These are phyloP conservation scores for Aspergillus floridensis DNA, from an alignment of 2,329 filamentous ascomycete genomes.

Conservation along the genomic window DNA sequence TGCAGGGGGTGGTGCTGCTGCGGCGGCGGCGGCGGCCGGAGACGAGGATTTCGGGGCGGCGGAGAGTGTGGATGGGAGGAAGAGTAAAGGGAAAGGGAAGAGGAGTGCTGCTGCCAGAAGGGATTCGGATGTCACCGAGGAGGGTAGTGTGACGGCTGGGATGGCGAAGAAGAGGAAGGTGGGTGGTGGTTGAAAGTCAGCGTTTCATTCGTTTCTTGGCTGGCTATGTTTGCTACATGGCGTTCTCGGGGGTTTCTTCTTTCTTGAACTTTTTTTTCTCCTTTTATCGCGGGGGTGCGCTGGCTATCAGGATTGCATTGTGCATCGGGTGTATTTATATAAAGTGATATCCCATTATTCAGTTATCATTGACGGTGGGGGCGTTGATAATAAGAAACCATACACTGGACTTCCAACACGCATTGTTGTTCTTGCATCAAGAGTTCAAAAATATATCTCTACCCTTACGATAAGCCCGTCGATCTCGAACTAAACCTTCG, in stretches of 20 bases:
- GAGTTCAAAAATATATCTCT: not conserved
- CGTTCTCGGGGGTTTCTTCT: not conserved
- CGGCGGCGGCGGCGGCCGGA: not conserved
- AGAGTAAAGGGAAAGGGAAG: constrained; percentile 35
- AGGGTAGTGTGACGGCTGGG: constrained; percentile 16
- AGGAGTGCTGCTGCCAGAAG: constrained; percentile 33
- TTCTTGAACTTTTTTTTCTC: too few species aligned
- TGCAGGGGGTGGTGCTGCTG: not conserved
- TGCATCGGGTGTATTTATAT: not conserved
- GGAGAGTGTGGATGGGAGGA: constrained; percentile 32
- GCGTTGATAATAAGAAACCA: not conserved
- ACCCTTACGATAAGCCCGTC: not conserved
- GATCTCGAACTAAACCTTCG: too few species aligned
- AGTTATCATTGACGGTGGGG: not conserved
- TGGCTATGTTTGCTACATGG: not conserved
- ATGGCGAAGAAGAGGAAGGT: constrained; percentile 36
- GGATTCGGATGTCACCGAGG: constrained; percentile 37
- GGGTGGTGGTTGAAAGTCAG: not conserved
- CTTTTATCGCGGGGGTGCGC: not conserved
- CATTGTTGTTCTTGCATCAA: not conserved
- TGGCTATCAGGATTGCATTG: not conserved
- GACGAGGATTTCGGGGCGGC: constrained; percentile 8
- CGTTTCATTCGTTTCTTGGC: too few species aligned
- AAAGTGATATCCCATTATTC: not conserved
- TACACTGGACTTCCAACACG: not conserved